Conservation (phyloP, 495 filamentous ascomycete genomes). For the Neurospora cerealis region DNA sequence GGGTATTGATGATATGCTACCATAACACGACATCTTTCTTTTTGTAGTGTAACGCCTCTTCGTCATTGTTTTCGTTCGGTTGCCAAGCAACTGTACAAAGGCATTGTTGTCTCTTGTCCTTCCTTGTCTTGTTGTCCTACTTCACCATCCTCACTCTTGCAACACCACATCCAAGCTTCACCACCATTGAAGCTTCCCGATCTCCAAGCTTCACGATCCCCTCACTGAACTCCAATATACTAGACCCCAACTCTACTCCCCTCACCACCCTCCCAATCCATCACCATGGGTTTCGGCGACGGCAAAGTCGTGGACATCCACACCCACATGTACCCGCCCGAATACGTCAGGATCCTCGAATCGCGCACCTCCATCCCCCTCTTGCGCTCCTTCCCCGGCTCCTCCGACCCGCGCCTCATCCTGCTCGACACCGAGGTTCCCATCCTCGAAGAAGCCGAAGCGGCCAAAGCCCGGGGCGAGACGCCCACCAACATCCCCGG, state of each 20-base stretch:
- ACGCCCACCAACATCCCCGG: slow-evolving; percentile 33
- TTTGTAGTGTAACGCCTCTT: not conserved
- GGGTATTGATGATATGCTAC: not conserved
- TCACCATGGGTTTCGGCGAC: not conserved
- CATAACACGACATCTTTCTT: not conserved
- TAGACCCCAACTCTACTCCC: not conserved
- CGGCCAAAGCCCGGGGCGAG: not conserved
- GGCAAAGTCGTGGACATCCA: slow-evolving; percentile 70
- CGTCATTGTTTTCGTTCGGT: not conserved
- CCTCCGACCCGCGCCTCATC: slow-evolving; percentile 58
- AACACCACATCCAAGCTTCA: not conserved
- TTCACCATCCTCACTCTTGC: not conserved
- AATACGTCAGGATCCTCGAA: slow-evolving; percentile 72
- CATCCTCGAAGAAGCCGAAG: slow-evolving; percentile 41
- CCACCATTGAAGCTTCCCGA: not conserved
- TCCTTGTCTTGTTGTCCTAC: not conserved
- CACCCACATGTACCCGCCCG: slow-evolving; percentile 86
- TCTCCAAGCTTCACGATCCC: not conserved
- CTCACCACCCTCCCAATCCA: not conserved
- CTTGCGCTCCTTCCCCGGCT: slow-evolving; percentile 56
- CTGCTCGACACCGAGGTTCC: slow-evolving; percentile 62
- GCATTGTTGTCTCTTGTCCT: not conserved
- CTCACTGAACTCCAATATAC: not conserved
- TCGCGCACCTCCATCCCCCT: slow-evolving; percentile 69
- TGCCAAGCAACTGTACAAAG: not conserved